Conservation (phyloP, 768 basidiomycete genomes). For the Lepiota brunneoincarnata region DNA sequence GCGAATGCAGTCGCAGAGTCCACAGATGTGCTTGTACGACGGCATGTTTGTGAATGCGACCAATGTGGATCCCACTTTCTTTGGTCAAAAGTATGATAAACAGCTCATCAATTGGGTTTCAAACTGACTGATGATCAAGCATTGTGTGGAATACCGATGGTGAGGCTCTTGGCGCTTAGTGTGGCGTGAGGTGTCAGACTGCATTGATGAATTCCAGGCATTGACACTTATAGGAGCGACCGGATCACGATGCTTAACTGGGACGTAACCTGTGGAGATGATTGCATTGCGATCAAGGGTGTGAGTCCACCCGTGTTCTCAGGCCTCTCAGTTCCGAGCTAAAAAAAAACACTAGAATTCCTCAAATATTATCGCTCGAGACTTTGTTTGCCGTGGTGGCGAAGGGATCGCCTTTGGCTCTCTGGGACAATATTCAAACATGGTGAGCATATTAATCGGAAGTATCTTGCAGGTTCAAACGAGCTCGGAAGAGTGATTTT, state of each 20-base stretch:
- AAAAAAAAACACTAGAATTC: constrained; percentile 39
- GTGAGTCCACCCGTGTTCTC: constrained; percentile 28
- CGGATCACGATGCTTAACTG: constrained; percentile 47
- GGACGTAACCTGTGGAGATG: constrained; percentile 64
- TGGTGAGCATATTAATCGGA: constrained; percentile 29
- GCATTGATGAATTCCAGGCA: constrained; percentile 30
- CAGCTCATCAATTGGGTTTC: no score
- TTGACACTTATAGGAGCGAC: constrained; percentile 54
- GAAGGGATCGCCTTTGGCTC: constrained; percentile 63
- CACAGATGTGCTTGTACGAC: constrained; percentile 46
- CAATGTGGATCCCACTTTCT: constrained; percentile 48
- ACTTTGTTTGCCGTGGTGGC: constrained; percentile 55
- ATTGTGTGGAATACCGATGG: constrained; percentile 63
- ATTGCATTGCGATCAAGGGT: constrained; percentile 64
- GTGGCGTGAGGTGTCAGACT: background rate
- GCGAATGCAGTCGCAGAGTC: constrained; percentile 54
- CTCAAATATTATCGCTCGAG: constrained; percentile 44
- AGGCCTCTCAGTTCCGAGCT: background rate
- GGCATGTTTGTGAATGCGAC: constrained; percentile 59
- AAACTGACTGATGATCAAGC: constrained; percentile 21
- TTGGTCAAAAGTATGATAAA: constrained; percentile 43
- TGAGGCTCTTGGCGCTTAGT: constrained; percentile 16
- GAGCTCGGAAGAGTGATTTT: constrained; percentile 41
- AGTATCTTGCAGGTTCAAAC: background rate
- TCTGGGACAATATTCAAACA: constrained; percentile 51